Base-by-base conservation (phyloP, 805 yeast species). In the Zygotorulaspora danielsina region DNA sequence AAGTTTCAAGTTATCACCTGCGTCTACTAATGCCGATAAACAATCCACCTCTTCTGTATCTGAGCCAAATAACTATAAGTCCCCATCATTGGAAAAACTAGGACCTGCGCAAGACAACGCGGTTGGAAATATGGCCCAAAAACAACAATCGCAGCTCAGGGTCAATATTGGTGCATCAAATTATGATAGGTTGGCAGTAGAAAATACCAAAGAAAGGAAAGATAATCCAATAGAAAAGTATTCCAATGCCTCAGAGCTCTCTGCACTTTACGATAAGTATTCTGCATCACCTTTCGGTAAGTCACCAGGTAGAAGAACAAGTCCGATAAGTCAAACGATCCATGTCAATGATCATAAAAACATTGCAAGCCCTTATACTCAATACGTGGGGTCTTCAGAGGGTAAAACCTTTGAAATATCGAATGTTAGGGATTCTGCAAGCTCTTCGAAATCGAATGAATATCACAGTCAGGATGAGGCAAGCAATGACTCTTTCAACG, bases 331-430 rank as follows among this genome's bases (percentile, higher is more conserved):
- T 10, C 48, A 44, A 34, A 30, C 38, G 4, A 33, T 44, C 12
- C 47, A 45, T 7, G 37, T 50, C 6, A 43, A 51, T 24, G 46
- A 36, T 12, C 33, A 33, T 9, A 40, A 34, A 15, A 36, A 39
- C 17, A 27, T 43, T 18, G 49, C 44, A 17, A 55, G 53, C 32
- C 56, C 61, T 8, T 54, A 60, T 37, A 52, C 54, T 25, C 53
- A 52, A 32, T 55, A 57, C 27, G 41, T 51, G 10, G 59, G 58
- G 3, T 43, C 54, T 4, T 34, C 51, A 1, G 51, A 45, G 19
- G 42, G 31, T 15, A 53, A 47, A 29, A 47, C 50, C 6, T 46
- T 54, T 31, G 57, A 55, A 35, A 51, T 54, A 13, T 44, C 58
- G 1, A 47, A 52, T 34, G 36, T 53, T 11, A 50, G 53, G 35